Evolutionary conservation across 176 grass and related monocot species (phyloP).

Genomic region (Eleusine coracana): DNA sequence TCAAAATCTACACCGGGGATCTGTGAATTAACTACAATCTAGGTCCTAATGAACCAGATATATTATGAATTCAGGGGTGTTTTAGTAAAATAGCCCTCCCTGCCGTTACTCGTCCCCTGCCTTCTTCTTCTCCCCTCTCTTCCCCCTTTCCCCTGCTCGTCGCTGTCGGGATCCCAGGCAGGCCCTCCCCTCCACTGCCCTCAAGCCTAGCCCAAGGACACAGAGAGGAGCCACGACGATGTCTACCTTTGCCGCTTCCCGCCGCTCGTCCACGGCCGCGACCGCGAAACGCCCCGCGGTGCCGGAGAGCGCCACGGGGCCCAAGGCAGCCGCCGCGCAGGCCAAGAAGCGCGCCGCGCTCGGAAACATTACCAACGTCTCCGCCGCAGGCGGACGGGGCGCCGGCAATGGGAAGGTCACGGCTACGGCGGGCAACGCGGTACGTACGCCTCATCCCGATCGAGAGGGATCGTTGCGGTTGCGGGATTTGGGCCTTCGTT

Average conservation of each 20-base stretch:
- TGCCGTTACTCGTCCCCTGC: neutral
- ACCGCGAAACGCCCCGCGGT: constrained; percentile 57
- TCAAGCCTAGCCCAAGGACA: neutral
- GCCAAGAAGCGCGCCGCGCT: constrained; percentile 95
- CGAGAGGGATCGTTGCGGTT: neutral
- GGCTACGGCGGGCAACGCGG: constrained; percentile 37
- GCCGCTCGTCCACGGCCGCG: constrained; percentile 39
- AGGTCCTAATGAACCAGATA: neutral
- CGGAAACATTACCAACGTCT: constrained; percentile 72
- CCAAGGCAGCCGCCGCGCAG: constrained; percentile 48
- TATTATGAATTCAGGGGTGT: neutral
- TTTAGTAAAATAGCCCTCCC: neutral
- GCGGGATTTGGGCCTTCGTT: neutral
- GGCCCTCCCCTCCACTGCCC: constrained; percentile 9
- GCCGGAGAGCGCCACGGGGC: constrained; percentile 40
- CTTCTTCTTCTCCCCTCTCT: neutral
- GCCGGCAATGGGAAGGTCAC: constrained; percentile 24
- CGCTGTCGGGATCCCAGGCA: neutral
- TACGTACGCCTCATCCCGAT: constrained; percentile 10
- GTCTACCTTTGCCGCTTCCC: constrained; percentile 45
- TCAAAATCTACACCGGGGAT: neutral
- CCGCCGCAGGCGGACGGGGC: neutral
- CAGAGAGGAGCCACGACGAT: constrained; percentile 16
- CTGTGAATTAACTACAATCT: neutral
- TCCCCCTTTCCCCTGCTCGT: neutral